A percentile compares a stretch with the other conserved stretches of the same genome.
Evolutionary conservation across 768 basidiomycete genomes (phyloP).

Genomic region (Pleurotus djamor): DNA sequence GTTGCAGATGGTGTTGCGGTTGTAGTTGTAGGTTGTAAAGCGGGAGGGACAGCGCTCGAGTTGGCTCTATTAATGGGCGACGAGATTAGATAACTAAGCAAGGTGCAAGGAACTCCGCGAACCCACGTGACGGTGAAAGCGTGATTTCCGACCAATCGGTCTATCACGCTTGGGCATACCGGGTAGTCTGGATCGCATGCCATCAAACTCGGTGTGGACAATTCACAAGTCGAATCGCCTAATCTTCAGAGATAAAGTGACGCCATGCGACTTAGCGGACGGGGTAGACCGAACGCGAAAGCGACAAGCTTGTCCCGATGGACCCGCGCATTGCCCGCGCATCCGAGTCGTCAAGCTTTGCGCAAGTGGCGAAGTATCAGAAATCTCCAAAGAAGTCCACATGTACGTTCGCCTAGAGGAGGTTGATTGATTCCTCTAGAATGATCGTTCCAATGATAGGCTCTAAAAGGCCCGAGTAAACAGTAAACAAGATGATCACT

Average conservation of each 20-base stretch:
- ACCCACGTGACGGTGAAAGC: neutral
- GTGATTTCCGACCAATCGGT: constrained; percentile 6
- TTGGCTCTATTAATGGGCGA: neutral
- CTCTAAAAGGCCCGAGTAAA: neutral
- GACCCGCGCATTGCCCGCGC: no score
- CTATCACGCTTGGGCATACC: neutral
- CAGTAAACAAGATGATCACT: neutral
- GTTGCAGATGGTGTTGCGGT: neutral
- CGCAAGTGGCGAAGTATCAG: no score
- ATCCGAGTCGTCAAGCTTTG: no score
- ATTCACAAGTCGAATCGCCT: neutral
- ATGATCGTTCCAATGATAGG: neutral
- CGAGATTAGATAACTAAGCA: constrained; percentile 6
- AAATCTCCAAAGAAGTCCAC: no score
- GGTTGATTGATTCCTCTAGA: neutral
- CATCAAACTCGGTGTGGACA: neutral
- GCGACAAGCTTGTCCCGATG: neutral
- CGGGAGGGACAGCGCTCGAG: no score
- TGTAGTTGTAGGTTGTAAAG: no score
- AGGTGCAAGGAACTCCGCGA: constrained; percentile 1
- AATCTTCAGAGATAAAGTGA: neutral
- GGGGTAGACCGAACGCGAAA: neutral
- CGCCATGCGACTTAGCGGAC: neutral
- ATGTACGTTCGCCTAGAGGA: neutral
- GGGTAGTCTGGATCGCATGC: no score